Conservation (phyloP, 2,329 filamentous ascomycete species). For the Fusarium burgessii region DNA sequence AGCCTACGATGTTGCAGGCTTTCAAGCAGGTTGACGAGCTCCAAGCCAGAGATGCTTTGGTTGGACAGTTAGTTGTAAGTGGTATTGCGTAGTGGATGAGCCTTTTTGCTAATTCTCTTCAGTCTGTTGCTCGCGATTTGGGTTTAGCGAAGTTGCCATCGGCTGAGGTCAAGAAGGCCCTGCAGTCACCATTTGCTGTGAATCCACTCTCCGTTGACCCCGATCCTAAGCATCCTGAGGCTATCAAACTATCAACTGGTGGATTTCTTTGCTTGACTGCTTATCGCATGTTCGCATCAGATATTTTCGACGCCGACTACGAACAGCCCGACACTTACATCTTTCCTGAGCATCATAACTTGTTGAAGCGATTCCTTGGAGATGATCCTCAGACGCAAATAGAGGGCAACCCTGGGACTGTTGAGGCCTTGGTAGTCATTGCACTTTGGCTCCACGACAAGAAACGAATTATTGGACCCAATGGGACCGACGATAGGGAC, state of each 20-base stretch:
- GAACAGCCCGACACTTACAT: conserved; percentile 65
- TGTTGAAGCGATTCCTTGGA: conserved; percentile 67
- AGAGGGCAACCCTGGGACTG: conserved; percentile 62
- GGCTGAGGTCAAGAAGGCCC: conserved; percentile 60
- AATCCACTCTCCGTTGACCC: conserved; percentile 62
- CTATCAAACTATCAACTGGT: conserved; percentile 69
- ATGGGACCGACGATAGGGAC: conserved; percentile 51
- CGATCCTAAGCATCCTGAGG: conserved; percentile 60
- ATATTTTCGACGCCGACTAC: conserved; percentile 69
- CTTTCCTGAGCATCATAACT: conserved; percentile 69
- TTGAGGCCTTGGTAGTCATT: conserved; percentile 70
- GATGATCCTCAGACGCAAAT: conserved; percentile 63
- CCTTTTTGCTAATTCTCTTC: conserved; percentile 28
- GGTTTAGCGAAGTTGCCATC: conserved; percentile 63
- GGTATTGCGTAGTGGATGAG: neutral
- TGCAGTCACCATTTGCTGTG: conserved; percentile 55
- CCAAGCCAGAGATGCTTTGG: conserved; percentile 71
- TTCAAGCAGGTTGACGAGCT: conserved; percentile 74
- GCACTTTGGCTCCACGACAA: conserved; percentile 69
- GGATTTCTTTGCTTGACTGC: conserved; percentile 70
- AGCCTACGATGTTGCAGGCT: conserved; percentile 70
- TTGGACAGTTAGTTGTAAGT: conserved; percentile 78
- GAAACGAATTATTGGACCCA: conserved; percentile 53
- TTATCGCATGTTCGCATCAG: conserved; percentile 72
- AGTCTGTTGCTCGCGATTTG: conserved; percentile 74